Evolutionary conservation across 139 green algal species (phyloP).

Genomic region (Chlorella vulgaris): DNA sequence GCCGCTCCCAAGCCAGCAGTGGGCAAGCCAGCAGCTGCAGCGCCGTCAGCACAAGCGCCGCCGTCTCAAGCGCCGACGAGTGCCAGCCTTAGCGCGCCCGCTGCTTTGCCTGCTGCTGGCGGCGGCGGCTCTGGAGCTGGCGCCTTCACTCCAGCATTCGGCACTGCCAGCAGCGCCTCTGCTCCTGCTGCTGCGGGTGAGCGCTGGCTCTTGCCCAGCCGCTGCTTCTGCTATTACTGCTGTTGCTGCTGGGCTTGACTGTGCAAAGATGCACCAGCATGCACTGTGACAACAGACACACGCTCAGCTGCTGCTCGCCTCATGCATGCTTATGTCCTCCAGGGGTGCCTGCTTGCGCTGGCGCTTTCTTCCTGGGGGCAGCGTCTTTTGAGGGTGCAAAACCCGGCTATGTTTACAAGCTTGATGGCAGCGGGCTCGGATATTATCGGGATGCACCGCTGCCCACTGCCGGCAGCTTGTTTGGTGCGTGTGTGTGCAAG

Average conservation of each 20-base stretch:
- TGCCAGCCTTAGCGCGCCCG: too few relatives aligned
- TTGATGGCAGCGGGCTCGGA: conserved; percentile 60
- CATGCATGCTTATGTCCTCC: background rate
- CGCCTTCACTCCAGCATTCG: background rate
- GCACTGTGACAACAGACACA: background rate
- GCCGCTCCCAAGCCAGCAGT: too few relatives aligned
- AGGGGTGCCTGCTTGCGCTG: background rate
- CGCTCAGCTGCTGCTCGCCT: background rate
- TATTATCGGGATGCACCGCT: conserved; percentile 63
- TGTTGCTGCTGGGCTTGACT: background rate
- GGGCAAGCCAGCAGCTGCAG: background rate
- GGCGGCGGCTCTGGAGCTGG: background rate
- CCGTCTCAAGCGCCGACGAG: background rate
- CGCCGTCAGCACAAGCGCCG: background rate
- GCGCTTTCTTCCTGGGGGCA: conserved; percentile 29
- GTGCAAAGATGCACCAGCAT: too few relatives aligned
- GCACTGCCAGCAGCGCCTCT: background rate
- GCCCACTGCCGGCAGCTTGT: conserved; percentile 26
- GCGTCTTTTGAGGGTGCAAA: conserved; percentile 51
- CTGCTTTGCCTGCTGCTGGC: background rate
- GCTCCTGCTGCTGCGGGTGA: background rate
- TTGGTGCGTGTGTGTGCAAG: conserved; percentile 1
- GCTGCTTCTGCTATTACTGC: background rate
- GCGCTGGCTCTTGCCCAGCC: background rate
- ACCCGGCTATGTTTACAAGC: conserved; percentile 60